Percentiles rank a stretch among this genome's conserved stretches.
Evolutionary conservation across 331 rosid species (phyloP).

Genomic region (Stylosanthes scabra): DNA sequence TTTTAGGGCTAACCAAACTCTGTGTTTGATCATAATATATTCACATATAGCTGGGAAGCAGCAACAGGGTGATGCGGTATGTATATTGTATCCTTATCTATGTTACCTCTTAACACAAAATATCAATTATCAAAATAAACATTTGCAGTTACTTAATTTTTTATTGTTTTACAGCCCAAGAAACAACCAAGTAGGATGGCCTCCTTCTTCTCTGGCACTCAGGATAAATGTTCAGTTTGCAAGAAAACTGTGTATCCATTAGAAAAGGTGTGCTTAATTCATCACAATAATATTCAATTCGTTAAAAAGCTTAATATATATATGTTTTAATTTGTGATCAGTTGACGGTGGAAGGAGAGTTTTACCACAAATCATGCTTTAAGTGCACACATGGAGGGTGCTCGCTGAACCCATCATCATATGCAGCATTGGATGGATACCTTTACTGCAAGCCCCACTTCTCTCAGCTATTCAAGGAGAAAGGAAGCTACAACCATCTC

Average conservation of each 20-base stretch:
- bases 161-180: conserved; percentile 42
- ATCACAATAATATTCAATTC: too few species aligned
- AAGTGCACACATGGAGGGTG: conserved; percentile 81
- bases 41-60: conserved; percentile 60
- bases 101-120: background rate
- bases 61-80: conserved; percentile 53
- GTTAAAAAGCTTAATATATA: too few species aligned
- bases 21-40: conserved; percentile 31
- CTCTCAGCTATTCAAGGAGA: conserved; percentile 80
- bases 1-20: conserved; percentile 32
- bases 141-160: too few species aligned
- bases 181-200: conserved; percentile 77
- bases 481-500: conserved; percentile 72
- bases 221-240: conserved; percentile 82
- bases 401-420: conserved; percentile 61
- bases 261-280: conserved; percentile 66
- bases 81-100: background rate
- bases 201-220: conserved; percentile 83
- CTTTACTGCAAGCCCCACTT: conserved; percentile 85
- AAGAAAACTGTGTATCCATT: conserved; percentile 86
- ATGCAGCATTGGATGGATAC: conserved; percentile 77
- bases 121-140: too few species aligned
- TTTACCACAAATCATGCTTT: conserved; percentile 76
- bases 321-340: too few species aligned
- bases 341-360: conserved; percentile 75